A percentile compares a stretch with the other conserved stretches of the same genome.
Conservation (phyloP, 176 grass and related monocot genomes). For the Avena eriantha region DNA sequence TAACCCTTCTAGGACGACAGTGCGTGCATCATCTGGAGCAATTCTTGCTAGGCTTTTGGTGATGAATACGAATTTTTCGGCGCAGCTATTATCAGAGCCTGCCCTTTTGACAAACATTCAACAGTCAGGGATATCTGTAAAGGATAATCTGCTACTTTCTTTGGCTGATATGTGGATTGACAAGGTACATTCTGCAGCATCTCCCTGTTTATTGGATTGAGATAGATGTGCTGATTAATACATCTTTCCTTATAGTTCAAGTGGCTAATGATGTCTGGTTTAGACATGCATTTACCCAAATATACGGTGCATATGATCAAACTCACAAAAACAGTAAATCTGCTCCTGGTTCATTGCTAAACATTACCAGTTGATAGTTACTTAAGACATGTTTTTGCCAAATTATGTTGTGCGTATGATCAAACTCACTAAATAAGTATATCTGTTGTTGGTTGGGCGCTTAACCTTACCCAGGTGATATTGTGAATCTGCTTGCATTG, state of each 20-base stretch:
- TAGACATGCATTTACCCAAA: constrained; percentile 9
- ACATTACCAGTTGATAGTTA: constrained; percentile 16
- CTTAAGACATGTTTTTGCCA: constrained; percentile 10
- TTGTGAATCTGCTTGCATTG: constrained; percentile 22
- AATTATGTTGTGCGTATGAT: constrained; percentile 23
- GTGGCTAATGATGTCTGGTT: constrained; percentile 12
- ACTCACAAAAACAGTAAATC: background rate
- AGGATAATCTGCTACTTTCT: constrained; percentile 84
- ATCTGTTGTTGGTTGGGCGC: constrained; percentile 13
- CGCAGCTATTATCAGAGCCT: constrained; percentile 84
- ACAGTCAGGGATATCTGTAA: constrained; percentile 81
- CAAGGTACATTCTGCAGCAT: constrained; percentile 61
- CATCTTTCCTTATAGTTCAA: constrained; percentile 17
- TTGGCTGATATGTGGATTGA: constrained; percentile 93
- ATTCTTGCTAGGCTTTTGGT: constrained; percentile 94
- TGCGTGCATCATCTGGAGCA: constrained; percentile 77
- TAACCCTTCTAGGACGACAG: constrained; percentile 82
- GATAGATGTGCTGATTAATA: background rate
- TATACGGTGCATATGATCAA: constrained; percentile 14
- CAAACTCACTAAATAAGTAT: constrained; percentile 10
- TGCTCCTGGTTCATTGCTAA: constrained; percentile 33
- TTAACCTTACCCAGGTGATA: constrained; percentile 20
- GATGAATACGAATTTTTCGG: constrained; percentile 94
- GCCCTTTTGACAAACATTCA: constrained; percentile 65
- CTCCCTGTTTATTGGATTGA: constrained; percentile 8